Evolutionary conservation across 768 basidiomycete genomes (phyloP), one percentile per base, ranked within the genome.

Genomic region (Leccinellum albellum): DNA sequence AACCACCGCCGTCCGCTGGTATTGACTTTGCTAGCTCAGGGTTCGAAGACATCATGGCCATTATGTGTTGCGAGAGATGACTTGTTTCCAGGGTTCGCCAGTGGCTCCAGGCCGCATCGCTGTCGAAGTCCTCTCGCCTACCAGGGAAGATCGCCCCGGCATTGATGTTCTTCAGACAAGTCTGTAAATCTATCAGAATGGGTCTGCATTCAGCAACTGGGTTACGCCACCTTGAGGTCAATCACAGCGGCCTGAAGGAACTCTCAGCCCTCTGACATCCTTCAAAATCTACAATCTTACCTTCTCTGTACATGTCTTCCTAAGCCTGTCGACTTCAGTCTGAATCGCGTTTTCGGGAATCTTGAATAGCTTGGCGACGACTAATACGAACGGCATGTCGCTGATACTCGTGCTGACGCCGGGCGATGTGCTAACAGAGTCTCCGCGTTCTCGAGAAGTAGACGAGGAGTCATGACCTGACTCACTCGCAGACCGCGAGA

Each of bases 101-200:
- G 32, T 89, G 80, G 31, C 85, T 81, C 85, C 89, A 98, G 0
- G 90, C 91, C 2, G 84, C 82, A 6, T 93, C 89, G 53, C 72
- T 86, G 32, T 85, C 82, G 66, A 98, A 98, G 69, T 98, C 94
- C 60, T 91, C 87, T 61, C 89, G 80, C 51, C 87, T 82, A 20
- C 90, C 92, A 1, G 94, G 94, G 67, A 95, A 95, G 1, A 88
- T 75, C 13, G 81, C 79, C 24, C 91, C 89, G 14, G 89, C 87
- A 53, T 88, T 91, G 67, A 98, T 89, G 61, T 93, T 91, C 76
- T 96, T 96, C 53, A 98, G 76, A 68, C 90, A 94, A 33, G 89
- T 90, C 90, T 68, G 45, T 40, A 33, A 65, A 54, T 55, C 37
- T 31, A 45, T 62, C 48, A 56, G 63, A 47, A 54, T 44, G 51